Evolutionary conservation across 2,329 filamentous ascomycete species (phyloP), one percentile per base, ranked within the genome.

Genomic region (Fusarium sp.): DNA sequence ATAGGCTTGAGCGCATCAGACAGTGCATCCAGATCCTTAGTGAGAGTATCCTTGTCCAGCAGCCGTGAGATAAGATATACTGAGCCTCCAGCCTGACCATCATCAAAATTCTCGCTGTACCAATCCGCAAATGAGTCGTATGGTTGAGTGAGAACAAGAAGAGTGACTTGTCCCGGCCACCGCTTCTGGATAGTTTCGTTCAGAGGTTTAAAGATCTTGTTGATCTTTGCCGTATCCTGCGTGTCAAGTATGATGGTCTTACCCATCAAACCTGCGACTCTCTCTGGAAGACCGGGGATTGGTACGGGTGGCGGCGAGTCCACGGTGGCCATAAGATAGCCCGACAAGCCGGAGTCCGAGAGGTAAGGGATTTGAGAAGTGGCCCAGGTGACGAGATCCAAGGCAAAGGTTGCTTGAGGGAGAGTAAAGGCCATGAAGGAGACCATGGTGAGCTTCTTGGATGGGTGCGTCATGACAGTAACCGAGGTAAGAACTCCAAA

Each of bases 401-500:
- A 87, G 69, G 85, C 86, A 34, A 81, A 76, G 4, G 84, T 79
- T 34, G 48, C 58, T 54, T 84, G 67, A 8, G 77, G 71, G 11
- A 72, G 67, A 0, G 75, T 74, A 32, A 79, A 66, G 7, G 80
- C 60, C 8, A 76, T 63, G 37, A 79, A 78, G 3, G 65, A 71
- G 14, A 77, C 66, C 27, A 75, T 67, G 8, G 76, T 66, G 50
- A 84, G 78, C 37, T 77, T 75, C 11, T 80, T 81, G 14, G 84
- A 85, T 0, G 85, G 84, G 71, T 88, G 84, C 0, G 88, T 87
- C 70, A 86, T 86, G 25, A 89, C 79, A 0, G 90, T 91, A 63
- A 91, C 82, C 1, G 88, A 89, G 6, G 86, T 87, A 30, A 92
- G 85, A 14, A 92, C 84, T 1, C 88, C 90, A 76, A 90, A 92